Percentiles rank a stretch among this genome's conserved stretches.
These are phyloP conservation scores for Platanus orientalis DNA, from an alignment of 164 flowering plant species.

Conservation along the genomic window DNA sequence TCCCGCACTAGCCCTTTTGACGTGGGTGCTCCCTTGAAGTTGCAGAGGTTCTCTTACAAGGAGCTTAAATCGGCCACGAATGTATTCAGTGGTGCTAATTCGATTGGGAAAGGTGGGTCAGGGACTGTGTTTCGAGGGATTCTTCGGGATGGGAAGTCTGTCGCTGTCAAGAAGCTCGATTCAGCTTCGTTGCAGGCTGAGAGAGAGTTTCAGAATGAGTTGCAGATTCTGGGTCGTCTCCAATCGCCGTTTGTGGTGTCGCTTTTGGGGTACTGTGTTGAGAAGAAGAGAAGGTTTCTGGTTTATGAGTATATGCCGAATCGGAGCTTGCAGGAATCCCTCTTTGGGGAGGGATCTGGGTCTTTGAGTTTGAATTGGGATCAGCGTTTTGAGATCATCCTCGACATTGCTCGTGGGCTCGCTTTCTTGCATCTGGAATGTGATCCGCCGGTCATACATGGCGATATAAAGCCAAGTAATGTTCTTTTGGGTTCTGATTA, in stretches of 20 bases:
- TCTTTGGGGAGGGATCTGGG: conserved; percentile 38
- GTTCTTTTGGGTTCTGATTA: conserved; percentile 69
- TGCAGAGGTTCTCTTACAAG: conserved; percentile 58
- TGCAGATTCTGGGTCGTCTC: conserved; percentile 70
- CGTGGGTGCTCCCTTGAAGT: conserved; percentile 45
- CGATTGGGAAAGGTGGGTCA: conserved; percentile 84
- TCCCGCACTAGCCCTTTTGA: conserved; percentile 76
- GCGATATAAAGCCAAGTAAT: conserved; percentile 97
- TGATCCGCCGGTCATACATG: conserved; percentile 92
- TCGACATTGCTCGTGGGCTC: conserved; percentile 69
- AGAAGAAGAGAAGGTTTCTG: conserved; percentile 46
- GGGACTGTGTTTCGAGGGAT: conserved; percentile 76
- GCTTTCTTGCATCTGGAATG: conserved; percentile 79
- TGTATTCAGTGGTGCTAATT: conserved; percentile 44
- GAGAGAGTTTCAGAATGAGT: conserved; percentile 85
- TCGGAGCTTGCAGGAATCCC: conserved; percentile 70
- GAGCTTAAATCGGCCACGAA: conserved; percentile 76
- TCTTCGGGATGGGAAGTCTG: conserved; percentile 62
- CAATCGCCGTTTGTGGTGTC: conserved; percentile 67
- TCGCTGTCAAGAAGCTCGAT: conserved; percentile 73
- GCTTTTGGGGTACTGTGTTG: conserved; percentile 75
- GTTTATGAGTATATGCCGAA: conserved; percentile 98
- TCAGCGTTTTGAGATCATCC: conserved; percentile 55
- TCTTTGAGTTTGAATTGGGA: conserved; percentile 50
- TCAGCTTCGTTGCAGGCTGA: conserved; percentile 47